A percentile compares a stretch with the other conserved stretches of the same genome.
Evolutionary conservation across 805 yeast species (phyloP).

Genomic region (Zygosaccharomyces siamensis): DNA sequence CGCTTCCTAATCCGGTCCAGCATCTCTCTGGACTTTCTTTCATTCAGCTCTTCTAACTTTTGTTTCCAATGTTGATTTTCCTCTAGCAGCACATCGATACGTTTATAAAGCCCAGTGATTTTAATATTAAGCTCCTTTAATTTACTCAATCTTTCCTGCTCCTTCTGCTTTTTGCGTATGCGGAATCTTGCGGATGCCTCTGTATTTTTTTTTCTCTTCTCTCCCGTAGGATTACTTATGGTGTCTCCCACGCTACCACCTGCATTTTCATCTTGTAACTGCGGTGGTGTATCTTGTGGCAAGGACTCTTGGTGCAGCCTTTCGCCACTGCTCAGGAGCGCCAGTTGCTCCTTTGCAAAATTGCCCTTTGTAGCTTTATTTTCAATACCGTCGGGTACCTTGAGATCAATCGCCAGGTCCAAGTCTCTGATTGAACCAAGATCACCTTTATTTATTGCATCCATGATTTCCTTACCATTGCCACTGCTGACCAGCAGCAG

Average conservation of each 20-base stretch:
- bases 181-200: constrained; percentile 95
- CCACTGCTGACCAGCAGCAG: constrained; percentile 30
- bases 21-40: constrained; percentile 25
- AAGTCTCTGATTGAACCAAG: constrained; percentile 8
- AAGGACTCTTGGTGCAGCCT: background rate
- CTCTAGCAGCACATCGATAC: constrained; percentile 21
- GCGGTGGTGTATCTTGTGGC: background rate
- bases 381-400: constrained; percentile 1
- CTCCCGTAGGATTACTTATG: background rate
- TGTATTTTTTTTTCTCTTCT: constrained; percentile 81
- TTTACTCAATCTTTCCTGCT: constrained; percentile 21
- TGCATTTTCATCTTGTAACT: background rate
- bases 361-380: background rate
- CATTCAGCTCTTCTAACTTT: constrained; percentile 26
- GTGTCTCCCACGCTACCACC: background rate
- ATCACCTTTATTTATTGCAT: constrained; percentile 25
- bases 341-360: background rate
- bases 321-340: background rate
- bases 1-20: constrained; percentile 25
- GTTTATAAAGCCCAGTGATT: constrained; percentile 21
- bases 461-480: constrained; percentile 29
- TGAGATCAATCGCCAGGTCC: constrained; percentile 9
- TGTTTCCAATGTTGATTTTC: constrained; percentile 33
- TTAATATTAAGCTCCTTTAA: constrained; percentile 19
- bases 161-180: constrained; percentile 38